Conservation (phyloP, 257 asterid genomes). For the Solanum raphanifolium region DNA sequence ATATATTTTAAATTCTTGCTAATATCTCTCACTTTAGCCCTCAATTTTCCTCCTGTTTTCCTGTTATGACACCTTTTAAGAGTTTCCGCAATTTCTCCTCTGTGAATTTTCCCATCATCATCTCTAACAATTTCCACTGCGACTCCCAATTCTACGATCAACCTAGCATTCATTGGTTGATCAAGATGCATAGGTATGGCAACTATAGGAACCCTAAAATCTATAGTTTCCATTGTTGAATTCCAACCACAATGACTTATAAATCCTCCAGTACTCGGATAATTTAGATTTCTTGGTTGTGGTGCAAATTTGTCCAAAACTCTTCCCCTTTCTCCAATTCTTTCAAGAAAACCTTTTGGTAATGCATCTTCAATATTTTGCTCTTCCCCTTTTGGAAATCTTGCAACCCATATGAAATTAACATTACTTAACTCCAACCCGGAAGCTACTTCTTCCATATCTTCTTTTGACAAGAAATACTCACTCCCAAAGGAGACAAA, state of each 20-base stretch:
- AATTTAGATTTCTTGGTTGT: constrained; percentile 14
- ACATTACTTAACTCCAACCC: constrained; percentile 40
- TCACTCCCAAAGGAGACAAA: constrained; percentile 55
- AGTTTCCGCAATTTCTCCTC: constrained; percentile 14
- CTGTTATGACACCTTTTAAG: constrained; percentile 11
- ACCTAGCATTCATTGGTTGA: constrained; percentile 27
- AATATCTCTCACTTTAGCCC: constrained; percentile 1
- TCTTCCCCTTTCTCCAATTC: constrained; percentile 22
- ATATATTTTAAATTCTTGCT: constrained; percentile 10
- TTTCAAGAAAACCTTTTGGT: constrained; percentile 24
- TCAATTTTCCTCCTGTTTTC: constrained; percentile 6
- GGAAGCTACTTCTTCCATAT: constrained; percentile 31
- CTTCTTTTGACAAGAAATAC: constrained; percentile 29
- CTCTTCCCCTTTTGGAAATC: constrained; percentile 27
- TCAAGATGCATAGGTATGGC: constrained; percentile 36
- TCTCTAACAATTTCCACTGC: constrained; percentile 28
- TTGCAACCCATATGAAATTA: constrained; percentile 43
- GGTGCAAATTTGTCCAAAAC: constrained; percentile 28
- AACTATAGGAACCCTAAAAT: constrained; percentile 24
- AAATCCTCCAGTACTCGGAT: constrained; percentile 23
- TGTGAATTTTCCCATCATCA: not conserved
- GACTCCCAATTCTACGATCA: constrained; percentile 18
- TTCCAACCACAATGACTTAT: constrained; percentile 35
- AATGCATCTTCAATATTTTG: constrained; percentile 13
- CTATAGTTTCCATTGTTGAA: constrained; percentile 17